Percentiles rank a stretch among this genome's conserved stretches.
phyloP scores from a whole-genome alignment of 805 yeast species.

The Pichia manshurica region DNA sequence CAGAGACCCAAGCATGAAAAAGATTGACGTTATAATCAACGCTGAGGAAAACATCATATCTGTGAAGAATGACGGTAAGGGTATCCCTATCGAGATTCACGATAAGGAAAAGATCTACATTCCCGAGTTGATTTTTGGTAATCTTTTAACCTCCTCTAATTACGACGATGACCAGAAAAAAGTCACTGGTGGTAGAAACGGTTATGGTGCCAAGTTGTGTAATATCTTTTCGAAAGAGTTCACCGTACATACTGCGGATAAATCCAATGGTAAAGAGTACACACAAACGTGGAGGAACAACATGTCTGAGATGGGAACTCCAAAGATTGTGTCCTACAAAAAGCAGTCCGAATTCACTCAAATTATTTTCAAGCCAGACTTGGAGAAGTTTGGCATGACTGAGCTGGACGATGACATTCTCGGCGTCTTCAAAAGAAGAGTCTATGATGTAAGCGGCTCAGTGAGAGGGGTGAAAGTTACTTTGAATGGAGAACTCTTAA shows the following conservation, averaged over 20 bases:
- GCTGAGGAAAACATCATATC: conserved; percentile 67
- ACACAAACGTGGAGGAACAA: conserved; percentile 82
- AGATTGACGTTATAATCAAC: conserved; percentile 75
- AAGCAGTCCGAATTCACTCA: conserved; percentile 74
- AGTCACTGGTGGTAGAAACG: conserved; percentile 98
- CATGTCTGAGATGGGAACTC: conserved; percentile 73
- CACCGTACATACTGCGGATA: conserved; percentile 83
- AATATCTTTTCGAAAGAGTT: conserved; percentile 91
- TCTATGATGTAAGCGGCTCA: conserved; percentile 91
- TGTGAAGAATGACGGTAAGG: conserved; percentile 88
- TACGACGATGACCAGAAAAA: conserved; percentile 93
- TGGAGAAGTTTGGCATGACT: conserved; percentile 80
- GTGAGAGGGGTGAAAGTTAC: conserved; percentile 75
- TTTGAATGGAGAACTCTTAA: conserved; percentile 67
- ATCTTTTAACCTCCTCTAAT: conserved; percentile 88
- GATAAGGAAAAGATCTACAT: conserved; percentile 86
- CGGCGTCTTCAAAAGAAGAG: conserved; percentile 86
- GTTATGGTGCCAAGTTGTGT: conserved; percentile 96
- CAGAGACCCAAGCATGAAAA: conserved; percentile 86
- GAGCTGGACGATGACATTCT: conserved; percentile 73
- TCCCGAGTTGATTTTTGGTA: conserved; percentile 95
- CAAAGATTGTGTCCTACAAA: conserved; percentile 57
- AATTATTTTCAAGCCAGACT: conserved; percentile 83
- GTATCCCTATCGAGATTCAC: conserved; percentile 93
- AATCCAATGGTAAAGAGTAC: conserved; percentile 53